phyloP scores from a whole-genome alignment of 2,329 filamentous ascomycete genomes.

The Aspergillus bombycis region DNA sequence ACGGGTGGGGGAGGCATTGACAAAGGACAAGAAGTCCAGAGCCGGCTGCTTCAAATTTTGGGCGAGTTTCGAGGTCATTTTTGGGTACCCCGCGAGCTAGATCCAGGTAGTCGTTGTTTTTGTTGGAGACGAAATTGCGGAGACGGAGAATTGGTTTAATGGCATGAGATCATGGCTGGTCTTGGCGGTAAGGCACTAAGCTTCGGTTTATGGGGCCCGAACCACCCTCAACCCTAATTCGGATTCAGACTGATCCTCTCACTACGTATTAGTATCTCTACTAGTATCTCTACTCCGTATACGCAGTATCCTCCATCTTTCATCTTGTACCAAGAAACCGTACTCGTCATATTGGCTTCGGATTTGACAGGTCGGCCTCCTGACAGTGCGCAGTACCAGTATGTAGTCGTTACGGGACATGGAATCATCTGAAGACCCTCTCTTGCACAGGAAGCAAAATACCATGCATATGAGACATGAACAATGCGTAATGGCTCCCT shows the following conservation, averaged over 20 bases:
- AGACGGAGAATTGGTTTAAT: slow-evolving; percentile 13
- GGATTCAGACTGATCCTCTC: neutral
- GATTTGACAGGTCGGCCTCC: neutral
- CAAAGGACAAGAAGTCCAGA: slow-evolving; percentile 86
- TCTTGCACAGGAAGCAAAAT: neutral
- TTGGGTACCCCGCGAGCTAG: slow-evolving; percentile 24
- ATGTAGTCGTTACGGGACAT: neutral
- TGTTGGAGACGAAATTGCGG: slow-evolving; percentile 10
- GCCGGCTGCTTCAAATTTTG: slow-evolving; percentile 52
- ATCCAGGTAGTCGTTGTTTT: neutral
- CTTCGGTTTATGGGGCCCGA: neutral
- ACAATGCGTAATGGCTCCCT: neutral
- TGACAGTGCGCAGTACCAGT: neutral
- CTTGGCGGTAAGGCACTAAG: slow-evolving; percentile 13
- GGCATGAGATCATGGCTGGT: slow-evolving; percentile 16
- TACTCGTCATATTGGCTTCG: neutral
- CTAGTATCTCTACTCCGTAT: no score
- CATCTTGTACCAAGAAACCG: neutral
- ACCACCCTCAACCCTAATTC: neutral
- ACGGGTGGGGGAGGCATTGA: slow-evolving; percentile 95
- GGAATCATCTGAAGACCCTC: neutral
- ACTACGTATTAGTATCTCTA: no score
- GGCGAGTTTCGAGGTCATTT: slow-evolving; percentile 34
- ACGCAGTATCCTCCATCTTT: neutral
- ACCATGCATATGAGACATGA: neutral